Conservation (phyloP, 495 filamentous ascomycete species). For the Trichocladium antarcticum region DNA sequence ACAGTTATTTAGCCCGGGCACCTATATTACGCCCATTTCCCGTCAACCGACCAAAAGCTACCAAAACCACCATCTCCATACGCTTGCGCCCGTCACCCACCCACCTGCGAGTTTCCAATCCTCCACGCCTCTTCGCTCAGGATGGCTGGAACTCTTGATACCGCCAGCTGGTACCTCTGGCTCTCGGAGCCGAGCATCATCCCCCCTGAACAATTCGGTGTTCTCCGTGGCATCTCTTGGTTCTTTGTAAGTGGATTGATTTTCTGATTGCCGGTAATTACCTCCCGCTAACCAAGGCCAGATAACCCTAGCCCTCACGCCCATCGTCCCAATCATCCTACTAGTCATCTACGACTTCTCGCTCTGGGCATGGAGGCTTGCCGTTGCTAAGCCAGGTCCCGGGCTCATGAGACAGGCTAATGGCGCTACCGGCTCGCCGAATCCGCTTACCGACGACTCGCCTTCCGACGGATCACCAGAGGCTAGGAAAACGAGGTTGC, state of each 20-base stretch:
- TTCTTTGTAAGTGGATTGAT: slow-evolving; percentile 17
- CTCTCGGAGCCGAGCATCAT: slow-evolving; percentile 17
- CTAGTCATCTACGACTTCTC: slow-evolving; percentile 34
- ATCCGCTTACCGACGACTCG: neutral
- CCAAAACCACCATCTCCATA: too few species aligned
- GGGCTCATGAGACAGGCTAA: neutral
- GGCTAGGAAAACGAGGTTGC: too few species aligned
- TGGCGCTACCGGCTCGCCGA: neutral
- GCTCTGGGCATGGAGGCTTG: slow-evolving; percentile 37
- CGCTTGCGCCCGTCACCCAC: too few species aligned
- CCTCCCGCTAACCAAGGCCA: slow-evolving; percentile 7
- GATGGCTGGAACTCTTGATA: slow-evolving; percentile 7
- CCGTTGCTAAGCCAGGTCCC: slow-evolving; percentile 7
- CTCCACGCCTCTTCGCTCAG: neutral
- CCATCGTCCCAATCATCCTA: slow-evolving; percentile 22
- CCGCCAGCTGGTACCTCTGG: slow-evolving; percentile 12
- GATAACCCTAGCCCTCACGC: slow-evolving; percentile 19
- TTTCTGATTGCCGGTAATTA: neutral
- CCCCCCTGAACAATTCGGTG: slow-evolving; percentile 13
- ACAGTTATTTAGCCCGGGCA: too few species aligned
- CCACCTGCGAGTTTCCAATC: too few species aligned
- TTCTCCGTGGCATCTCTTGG: slow-evolving; percentile 15
- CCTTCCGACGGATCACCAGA: too few species aligned
- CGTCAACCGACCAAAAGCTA: neutral
- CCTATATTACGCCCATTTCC: neutral